Percentiles rank a stretch among this genome's conserved stretches.
phyloP scores from a whole-genome alignment of 768 basidiomycete genomes.

The Pleurotus giganteus region DNA sequence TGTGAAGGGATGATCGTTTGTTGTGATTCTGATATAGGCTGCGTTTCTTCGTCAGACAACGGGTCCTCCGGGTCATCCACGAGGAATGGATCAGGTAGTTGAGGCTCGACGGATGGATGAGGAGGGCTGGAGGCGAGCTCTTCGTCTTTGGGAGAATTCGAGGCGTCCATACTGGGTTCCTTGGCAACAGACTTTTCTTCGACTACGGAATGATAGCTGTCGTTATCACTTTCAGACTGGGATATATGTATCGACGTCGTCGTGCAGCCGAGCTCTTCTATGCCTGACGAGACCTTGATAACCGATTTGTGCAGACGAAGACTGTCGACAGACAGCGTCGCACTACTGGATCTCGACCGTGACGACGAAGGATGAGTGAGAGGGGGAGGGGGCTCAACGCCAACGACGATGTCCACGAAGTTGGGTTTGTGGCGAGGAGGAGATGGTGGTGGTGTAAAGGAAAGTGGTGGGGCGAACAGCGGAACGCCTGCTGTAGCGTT shows the following conservation, averaged over 20 bases:
- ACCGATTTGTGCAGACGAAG: not conserved
- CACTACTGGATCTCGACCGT: slow-evolving; percentile 16
- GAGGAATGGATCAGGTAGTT: slow-evolving; percentile 60
- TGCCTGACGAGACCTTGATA: not conserved
- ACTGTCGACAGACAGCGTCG: not conserved
- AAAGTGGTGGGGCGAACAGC: slow-evolving; percentile 15
- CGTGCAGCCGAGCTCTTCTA: not conserved
- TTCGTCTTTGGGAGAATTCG: slow-evolving; percentile 10
- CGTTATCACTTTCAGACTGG: not conserved
- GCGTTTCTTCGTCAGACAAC: slow-evolving; percentile 36
- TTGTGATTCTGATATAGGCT: slow-evolving; percentile 28
- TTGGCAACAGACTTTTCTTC: not conserved
- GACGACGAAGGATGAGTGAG: slow-evolving; percentile 15
- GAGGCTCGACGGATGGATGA: slow-evolving; percentile 37
- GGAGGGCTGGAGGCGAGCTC: slow-evolving; percentile 27
- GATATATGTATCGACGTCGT: not conserved
- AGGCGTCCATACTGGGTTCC: not conserved
- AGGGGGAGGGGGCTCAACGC: slow-evolving; percentile 14
- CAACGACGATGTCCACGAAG: slow-evolving; percentile 17
- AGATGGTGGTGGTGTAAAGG: slow-evolving; percentile 25
- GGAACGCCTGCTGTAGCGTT: slow-evolving; percentile 14
- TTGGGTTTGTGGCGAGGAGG: slow-evolving; percentile 29
- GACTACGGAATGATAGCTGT: not conserved
- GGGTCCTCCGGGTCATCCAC: slow-evolving; percentile 53
- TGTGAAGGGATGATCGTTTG: slow-evolving; percentile 28